These are phyloP conservation scores for Umbelopsis isabellina DNA, from an alignment of 192 early-diverging fungal species.

Conservation along the genomic window DNA sequence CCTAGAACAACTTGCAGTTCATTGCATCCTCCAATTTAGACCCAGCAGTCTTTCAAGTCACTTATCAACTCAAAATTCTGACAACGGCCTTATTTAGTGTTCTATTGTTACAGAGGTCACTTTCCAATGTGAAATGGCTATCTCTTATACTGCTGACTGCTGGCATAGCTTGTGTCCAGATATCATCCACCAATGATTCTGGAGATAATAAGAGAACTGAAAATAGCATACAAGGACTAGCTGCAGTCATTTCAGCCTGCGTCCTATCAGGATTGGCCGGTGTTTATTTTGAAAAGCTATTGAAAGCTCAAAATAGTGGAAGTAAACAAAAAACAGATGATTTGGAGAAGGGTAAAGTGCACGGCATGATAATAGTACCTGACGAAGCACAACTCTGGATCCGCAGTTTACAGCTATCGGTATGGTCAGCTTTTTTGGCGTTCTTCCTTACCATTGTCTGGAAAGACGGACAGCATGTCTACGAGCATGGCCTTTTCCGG, in stretches of 20 bases:
- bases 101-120: constrained; percentile 64
- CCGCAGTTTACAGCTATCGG: constrained; percentile 87
- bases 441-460: constrained; percentile 76
- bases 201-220: constrained; percentile 28
- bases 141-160: constrained; percentile 79
- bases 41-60: constrained; percentile 95
- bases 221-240: constrained; percentile 70
- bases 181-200: constrained; percentile 51
- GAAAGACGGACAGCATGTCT: constrained; percentile 73
- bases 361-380: not conserved
- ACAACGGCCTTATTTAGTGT: constrained; percentile 95
- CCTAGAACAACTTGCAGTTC: constrained; percentile 92
- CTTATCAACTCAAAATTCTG: constrained; percentile 97
- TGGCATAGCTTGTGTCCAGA: constrained; percentile 86
- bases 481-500: constrained; percentile 82
- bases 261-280: constrained; percentile 90
- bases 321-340: not conserved
- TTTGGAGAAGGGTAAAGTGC: constrained; percentile 1
- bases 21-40: constrained; percentile 84
- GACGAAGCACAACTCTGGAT: constrained; percentile 76
- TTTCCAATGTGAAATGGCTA: constrained; percentile 76
- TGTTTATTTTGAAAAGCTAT: constrained; percentile 97
- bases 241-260: constrained; percentile 80
- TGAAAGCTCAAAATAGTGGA: constrained; percentile 67
- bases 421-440: constrained; percentile 78